Base-by-base conservation (phyloP, 371 early-diverging fungal genomes). In the Mucor saturninus region DNA sequence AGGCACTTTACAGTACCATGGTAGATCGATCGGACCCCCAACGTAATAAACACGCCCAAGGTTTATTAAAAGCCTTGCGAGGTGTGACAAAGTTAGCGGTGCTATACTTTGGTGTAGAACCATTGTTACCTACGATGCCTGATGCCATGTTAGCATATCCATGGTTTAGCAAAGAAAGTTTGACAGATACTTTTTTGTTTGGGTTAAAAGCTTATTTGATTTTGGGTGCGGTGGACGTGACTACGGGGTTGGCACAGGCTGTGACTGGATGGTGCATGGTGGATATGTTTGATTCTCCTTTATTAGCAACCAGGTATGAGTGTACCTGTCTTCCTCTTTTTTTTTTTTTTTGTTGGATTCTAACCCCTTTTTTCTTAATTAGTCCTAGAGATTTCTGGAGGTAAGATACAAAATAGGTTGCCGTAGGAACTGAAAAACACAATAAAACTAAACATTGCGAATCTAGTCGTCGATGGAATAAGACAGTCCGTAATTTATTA, bases 351-450 rank as follows among this genome's bases (percentile, higher is more conserved):
- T 39, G 10, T 54, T 10, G 4, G 8, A 45, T 43, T 15, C 1
- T 38, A 40, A 53, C 8, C 14, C 11, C 14, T 40, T 2, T 11
- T 32, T 40, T 56, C n/a, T n/a, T 0, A 21, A 21, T 21, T 21
- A 77, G 79, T 40, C 79, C 79, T 37, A 66, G 49, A 30, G 75
- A 78, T 45, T 78, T 78, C 42, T 78, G 79, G 79, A 73, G 75
- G 79, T 78, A 42, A 14, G 30, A 26, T 9, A 45, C 26, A 5
- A 4, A 8, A 21, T 14, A 1, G 13, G n/a, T 46, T 46, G 15
- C 21, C 6, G 7, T 54, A 51, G 10, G 3, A 13, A 54, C 11
- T 14, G 21, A 40, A 26, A 4, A 26, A 51, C 13, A 10, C 4
- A 42, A n/a, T 38, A 6, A 38, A 38, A 21, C 21, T 21, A 21